Conservation (phyloP, 768 basidiomycete genomes). For the Clitopilus hobsonii region DNA sequence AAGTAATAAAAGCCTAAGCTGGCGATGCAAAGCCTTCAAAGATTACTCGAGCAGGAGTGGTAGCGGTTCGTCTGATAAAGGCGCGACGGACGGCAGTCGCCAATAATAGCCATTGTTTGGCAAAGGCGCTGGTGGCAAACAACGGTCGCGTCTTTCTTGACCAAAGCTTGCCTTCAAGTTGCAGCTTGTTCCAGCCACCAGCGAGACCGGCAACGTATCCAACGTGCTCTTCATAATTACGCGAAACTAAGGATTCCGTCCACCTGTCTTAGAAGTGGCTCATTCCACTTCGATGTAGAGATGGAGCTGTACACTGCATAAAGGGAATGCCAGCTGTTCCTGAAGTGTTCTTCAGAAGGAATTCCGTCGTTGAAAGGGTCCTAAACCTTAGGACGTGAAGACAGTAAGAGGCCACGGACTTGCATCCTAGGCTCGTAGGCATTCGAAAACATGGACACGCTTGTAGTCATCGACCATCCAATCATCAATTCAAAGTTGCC, state of each 20-base stretch:
- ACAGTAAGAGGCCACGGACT: conserved; percentile 47
- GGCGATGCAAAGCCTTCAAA: no score
- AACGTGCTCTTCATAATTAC: no score
- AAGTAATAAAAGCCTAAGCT: background rate
- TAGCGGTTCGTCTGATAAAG: no score
- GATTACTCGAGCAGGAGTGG: no score
- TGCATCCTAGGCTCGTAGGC: conserved; percentile 79
- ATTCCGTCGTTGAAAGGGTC: background rate
- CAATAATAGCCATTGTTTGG: no score
- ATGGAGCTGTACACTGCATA: no score
- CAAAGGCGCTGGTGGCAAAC: no score
- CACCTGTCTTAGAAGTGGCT: background rate
- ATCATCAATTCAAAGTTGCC: background rate
- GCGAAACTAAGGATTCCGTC: background rate
- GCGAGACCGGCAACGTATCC: no score
- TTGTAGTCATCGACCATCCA: background rate
- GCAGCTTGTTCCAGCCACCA: no score
- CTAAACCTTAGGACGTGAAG: background rate
- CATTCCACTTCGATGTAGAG: background rate
- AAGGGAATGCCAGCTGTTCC: background rate
- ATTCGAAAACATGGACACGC: conserved; percentile 48
- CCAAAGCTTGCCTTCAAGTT: no score
- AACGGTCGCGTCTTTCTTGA: no score
- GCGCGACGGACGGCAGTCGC: no score
- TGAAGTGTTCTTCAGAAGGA: background rate